Conservation (phyloP, 176 grass and related monocot genomes). For the Chloris gayana region DNA sequence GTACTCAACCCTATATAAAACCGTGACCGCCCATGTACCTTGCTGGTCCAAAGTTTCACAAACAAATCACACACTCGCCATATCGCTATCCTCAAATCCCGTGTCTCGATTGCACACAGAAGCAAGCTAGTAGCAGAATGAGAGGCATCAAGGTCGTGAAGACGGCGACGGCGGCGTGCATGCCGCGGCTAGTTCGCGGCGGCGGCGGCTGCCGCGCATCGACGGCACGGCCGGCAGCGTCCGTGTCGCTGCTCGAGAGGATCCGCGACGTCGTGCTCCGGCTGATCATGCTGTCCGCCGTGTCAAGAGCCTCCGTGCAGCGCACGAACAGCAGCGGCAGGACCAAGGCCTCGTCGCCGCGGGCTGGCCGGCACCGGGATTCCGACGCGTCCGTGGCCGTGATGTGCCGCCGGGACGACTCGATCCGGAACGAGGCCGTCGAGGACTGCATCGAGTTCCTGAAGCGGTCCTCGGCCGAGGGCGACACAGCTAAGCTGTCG, state of each 20-base stretch:
- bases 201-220: constrained; percentile 41
- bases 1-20: constrained; percentile 28
- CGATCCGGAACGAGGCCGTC: constrained; percentile 58
- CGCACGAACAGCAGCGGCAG: not conserved
- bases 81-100: not conserved
- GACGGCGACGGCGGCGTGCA: constrained; percentile 42
- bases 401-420: constrained; percentile 57
- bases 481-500: constrained; percentile 51
- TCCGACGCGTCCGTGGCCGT: not conserved
- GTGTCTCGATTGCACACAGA: not conserved
- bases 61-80: not conserved
- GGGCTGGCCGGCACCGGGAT: not conserved
- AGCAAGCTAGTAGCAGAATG: not conserved
- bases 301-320: constrained; percentile 42
- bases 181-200: constrained; percentile 55
- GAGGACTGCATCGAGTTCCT: constrained; percentile 88
- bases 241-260: constrained; percentile 65
- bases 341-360: constrained; percentile 34
- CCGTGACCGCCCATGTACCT: not conserved
- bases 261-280: constrained; percentile 67
- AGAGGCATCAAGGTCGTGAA: constrained; percentile 28
- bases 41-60: not conserved
- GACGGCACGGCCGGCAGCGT: constrained; percentile 45
- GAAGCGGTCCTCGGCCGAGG: constrained; percentile 65
- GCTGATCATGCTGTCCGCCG: constrained; percentile 73